Base-by-base conservation (phyloP, 2,329 filamentous ascomycete genomes). In the Sphaerostilbella broomeana region DNA sequence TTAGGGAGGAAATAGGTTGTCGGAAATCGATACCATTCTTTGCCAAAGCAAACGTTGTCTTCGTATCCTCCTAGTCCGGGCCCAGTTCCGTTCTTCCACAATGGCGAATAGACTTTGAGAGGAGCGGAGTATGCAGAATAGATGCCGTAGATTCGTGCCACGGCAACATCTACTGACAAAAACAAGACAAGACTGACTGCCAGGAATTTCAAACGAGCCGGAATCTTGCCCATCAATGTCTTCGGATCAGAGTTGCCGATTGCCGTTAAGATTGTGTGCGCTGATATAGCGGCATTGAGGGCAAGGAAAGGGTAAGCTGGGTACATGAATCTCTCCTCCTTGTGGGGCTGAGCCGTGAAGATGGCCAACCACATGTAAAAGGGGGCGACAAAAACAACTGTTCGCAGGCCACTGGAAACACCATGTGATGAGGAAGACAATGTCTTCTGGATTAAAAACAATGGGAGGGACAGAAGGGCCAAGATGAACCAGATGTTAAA, bases 261-360 rank as follows among this genome's bases (percentile, higher is more conserved):
- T 25, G 82, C 81, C 10, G 79, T 72, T 12, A 97, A 71, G 2
- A 94, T 55, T 42, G 94, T 83, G 59, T 97, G 88, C 24, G 94
- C 67, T 4, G 86, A 77, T 38, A 95, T 75, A 7, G 90, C 85
- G 3, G 89, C 89, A 54, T 95, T 95, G 24, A 98, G 70, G 0
- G 85, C 84, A 25, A 98, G 70, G 47, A 90, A 87, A 1, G 92
- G 92, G 54, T 98, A 98, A 2, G 79, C 85, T 0, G 92, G 92
- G 55, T 95, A 98, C 89, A 98, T 97, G 68, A 98, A 98, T 6
- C 92, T 75, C 63, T 98, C 92, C 60, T 98, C 92, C 56, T 98
- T 98, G 65, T 98, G 92, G 12, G 92, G 86, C 58, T 98, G 92
- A 7, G 84, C 59, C 0, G 86, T 90, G 65, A 98, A 97, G 46